A percentile compares a stretch with the other conserved stretches of the same genome.
Evolutionary conservation across 2,329 filamentous ascomycete genomes (phyloP).

Genomic region (Claviceps cyperi): DNA sequence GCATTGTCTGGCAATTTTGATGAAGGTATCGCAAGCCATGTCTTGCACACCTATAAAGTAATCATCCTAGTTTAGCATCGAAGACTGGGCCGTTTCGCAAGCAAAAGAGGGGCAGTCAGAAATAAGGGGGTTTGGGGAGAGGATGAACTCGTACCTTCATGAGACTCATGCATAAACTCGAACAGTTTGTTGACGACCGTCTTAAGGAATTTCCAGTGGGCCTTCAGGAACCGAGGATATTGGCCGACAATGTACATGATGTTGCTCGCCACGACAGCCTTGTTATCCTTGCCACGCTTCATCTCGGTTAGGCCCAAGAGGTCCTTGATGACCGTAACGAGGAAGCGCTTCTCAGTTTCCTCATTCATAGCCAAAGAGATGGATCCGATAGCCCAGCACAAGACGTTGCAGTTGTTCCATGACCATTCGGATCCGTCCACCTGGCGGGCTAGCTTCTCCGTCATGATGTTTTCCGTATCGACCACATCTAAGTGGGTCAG

Average conservation of each 20-base stretch:
- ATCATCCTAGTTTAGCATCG: not conserved
- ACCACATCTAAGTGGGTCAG: conserved; percentile 94
- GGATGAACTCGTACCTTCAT: conserved; percentile 53
- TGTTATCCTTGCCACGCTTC: conserved; percentile 99
- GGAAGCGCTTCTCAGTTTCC: conserved; percentile 94
- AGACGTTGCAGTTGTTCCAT: conserved; percentile 98
- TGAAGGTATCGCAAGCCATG: conserved; percentile 99
- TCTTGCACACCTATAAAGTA: conserved; percentile 66
- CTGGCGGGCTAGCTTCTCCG: conserved; percentile 88
- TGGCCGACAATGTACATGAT: conserved; percentile 99
- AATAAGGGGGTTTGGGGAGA: too few species aligned
- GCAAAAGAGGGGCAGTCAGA: not conserved
- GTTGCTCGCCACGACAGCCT: conserved; percentile 95
- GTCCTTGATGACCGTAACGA: conserved; percentile 98
- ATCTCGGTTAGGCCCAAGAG: conserved; percentile 92
- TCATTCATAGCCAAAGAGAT: conserved; percentile 99
- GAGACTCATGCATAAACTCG: conserved; percentile 99
- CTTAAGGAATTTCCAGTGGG: conserved; percentile 99
- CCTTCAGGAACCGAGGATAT: conserved; percentile 95
- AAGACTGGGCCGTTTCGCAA: not conserved
- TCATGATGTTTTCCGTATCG: conserved; percentile 98
- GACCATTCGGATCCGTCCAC: conserved; percentile 96
- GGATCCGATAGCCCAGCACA: conserved; percentile 98
- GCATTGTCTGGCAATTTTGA: conserved; percentile 98
- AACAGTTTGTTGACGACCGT: conserved; percentile 99